Evolutionary conservation across 306 rosid genomes (phyloP).

Genomic region (Myrica gale): DNA sequence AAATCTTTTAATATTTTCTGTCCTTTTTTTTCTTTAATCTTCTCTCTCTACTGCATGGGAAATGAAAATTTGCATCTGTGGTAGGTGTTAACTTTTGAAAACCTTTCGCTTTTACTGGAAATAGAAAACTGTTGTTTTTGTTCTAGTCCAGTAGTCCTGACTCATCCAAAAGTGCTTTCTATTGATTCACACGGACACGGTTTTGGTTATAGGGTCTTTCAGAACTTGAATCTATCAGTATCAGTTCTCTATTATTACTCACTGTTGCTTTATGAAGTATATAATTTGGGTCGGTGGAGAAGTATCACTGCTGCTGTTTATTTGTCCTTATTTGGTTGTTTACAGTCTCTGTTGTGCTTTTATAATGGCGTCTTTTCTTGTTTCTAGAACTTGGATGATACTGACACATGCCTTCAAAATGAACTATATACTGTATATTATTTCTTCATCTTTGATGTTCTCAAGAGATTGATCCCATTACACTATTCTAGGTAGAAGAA

Average conservation of each 20-base stretch:
- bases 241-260: not conserved
- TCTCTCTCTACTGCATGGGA: not conserved
- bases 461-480: not conserved
- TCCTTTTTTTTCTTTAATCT: not conserved
- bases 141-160: too few species aligned
- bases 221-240: not conserved
- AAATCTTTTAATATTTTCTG: too few species aligned
- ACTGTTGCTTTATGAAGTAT: not conserved
- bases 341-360: not conserved
- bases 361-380: constrained; percentile 1
- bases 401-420: not conserved
- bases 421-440: not conserved
- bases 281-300: not conserved
- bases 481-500: not conserved
- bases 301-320: not conserved
- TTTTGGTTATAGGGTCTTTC: too few species aligned
- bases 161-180: too few species aligned
- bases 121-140: too few species aligned
- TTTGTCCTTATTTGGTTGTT: not conserved
- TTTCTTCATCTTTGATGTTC: not conserved
- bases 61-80: too few species aligned
- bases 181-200: too few species aligned
- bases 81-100: too few species aligned
- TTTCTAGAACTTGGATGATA: not conserved
- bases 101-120: too few species aligned